phyloP scores from a whole-genome alignment of 2,329 filamentous ascomycete species.

The Aspergillus bombycis region DNA sequence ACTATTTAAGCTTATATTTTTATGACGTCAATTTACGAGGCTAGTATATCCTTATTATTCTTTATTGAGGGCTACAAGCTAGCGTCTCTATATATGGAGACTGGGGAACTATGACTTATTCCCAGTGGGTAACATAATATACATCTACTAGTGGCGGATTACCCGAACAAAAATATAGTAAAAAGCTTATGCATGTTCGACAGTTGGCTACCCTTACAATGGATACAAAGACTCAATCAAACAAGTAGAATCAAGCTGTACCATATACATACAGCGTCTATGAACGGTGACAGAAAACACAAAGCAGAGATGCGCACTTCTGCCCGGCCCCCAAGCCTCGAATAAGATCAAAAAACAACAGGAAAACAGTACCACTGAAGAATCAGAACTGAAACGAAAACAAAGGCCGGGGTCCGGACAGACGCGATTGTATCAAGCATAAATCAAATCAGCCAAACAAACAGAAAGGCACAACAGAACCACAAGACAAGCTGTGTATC shows the following conservation, averaged over 20 bases:
- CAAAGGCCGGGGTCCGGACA: constrained; percentile 40
- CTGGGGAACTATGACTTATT: background rate
- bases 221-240: background rate
- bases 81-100: background rate
- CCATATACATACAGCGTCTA: constrained; percentile 4
- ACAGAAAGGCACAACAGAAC: constrained; percentile 19
- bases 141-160: background rate
- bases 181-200: constrained; percentile 1
- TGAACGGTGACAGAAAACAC: background rate
- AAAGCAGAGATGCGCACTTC: constrained; percentile 45
- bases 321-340: constrained; percentile 43
- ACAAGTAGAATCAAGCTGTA: constrained; percentile 1
- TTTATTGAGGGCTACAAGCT: background rate
- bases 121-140: background rate
- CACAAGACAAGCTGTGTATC: constrained; percentile 2
- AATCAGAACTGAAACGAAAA: constrained; percentile 16
- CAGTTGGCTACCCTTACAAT: background rate
- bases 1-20: no score
- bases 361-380: constrained; percentile 17
- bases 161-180: background rate
- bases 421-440: constrained; percentile 54
- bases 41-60: no score
- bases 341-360: constrained; percentile 25
- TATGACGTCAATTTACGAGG: no score
- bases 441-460: constrained; percentile 33